Percentiles rank a stretch among this genome's conserved stretches.
Evolutionary conservation across 495 filamentous ascomycete genomes (phyloP).

Genomic region (Beverwykella pulmonaria): DNA sequence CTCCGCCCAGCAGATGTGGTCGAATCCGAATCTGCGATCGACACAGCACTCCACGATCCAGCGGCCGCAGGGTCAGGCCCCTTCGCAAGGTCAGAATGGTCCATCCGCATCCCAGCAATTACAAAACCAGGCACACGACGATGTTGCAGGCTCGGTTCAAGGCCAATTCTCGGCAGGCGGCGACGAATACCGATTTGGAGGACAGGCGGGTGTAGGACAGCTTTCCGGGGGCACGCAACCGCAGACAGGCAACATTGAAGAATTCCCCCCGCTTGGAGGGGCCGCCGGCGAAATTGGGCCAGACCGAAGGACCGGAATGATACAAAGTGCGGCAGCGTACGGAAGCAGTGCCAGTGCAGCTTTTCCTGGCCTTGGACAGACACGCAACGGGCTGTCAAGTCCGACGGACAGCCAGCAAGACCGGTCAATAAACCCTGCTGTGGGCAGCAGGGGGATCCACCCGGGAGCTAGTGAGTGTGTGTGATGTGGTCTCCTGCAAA

Average conservation of each 20-base stretch:
- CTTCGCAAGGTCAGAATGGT: slow-evolving; percentile 16
- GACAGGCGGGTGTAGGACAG: slow-evolving; percentile 64
- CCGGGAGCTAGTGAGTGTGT: slow-evolving; percentile 10
- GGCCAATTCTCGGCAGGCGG: slow-evolving; percentile 58
- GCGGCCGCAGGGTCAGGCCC: slow-evolving; percentile 55
- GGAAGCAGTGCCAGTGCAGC: slow-evolving; percentile 52
- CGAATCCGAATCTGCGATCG: slow-evolving; percentile 59
- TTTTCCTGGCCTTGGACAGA: slow-evolving; percentile 46
- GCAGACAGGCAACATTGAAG: slow-evolving; percentile 71
- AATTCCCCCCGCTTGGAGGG: slow-evolving; percentile 81
- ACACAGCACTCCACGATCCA: slow-evolving; percentile 66
- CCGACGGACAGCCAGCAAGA: slow-evolving; percentile 57
- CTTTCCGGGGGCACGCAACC: slow-evolving; percentile 59
- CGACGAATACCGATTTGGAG: slow-evolving; percentile 62
- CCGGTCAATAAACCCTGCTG: slow-evolving; percentile 39
- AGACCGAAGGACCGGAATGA: slow-evolving; percentile 64
- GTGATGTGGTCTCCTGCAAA: not conserved
- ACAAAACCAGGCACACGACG: slow-evolving; percentile 52
- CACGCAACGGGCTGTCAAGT: slow-evolving; percentile 60
- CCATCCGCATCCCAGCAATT: slow-evolving; percentile 49
- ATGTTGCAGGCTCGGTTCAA: slow-evolving; percentile 56
- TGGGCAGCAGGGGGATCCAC: slow-evolving; percentile 28
- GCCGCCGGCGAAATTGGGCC: slow-evolving; percentile 70
- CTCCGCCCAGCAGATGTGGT: slow-evolving; percentile 66
- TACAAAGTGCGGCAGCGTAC: slow-evolving; percentile 68